phyloP scores from a whole-genome alignment of 345 rosid species.

The Hevea brasiliensis region DNA sequence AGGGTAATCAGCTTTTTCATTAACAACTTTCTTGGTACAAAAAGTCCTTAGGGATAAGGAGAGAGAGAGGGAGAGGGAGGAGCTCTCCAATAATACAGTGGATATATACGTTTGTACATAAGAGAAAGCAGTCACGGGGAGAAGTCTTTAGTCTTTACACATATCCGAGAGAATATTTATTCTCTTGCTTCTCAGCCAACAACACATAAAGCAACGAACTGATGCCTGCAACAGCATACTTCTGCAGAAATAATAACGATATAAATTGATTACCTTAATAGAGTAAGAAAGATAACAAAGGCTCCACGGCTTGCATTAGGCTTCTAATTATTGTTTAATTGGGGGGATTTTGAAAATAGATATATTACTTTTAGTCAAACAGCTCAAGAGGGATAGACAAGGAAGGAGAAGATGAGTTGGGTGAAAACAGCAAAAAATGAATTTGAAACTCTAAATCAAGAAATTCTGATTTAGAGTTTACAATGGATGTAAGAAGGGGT shows the following conservation, averaged over 20 bases:
- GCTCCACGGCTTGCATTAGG: constrained; percentile 18
- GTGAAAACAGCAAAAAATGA: constrained; percentile 20
- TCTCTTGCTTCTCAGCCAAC: constrained; percentile 30
- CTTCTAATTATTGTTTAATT: neutral
- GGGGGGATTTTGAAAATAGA: constrained; percentile 3
- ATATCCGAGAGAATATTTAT: constrained; percentile 47
- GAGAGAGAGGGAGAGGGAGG: constrained; percentile 19
- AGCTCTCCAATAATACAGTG: constrained; percentile 34
- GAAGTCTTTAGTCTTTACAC: constrained; percentile 24
- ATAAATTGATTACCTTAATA: constrained; percentile 30
- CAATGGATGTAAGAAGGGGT: constrained; percentile 27
- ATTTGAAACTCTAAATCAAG: constrained; percentile 20
- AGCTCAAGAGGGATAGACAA: constrained; percentile 99
- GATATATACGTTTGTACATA: constrained; percentile 11
- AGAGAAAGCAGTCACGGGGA: constrained; percentile 45
- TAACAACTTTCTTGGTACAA: constrained; percentile 4
- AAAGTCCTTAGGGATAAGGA: neutral
- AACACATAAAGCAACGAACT: constrained; percentile 52
- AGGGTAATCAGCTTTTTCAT: constrained; percentile 9
- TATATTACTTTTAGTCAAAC: constrained; percentile 13
- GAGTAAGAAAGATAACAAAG: constrained; percentile 20
- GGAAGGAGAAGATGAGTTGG: constrained; percentile 73
- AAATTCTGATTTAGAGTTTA: constrained; percentile 12
- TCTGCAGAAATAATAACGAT: constrained; percentile 38
- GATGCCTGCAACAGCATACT: constrained; percentile 42